phyloP scores from a whole-genome alignment of 2,329 filamentous ascomycete species.

The Pseudogymnoascus sp. region DNA sequence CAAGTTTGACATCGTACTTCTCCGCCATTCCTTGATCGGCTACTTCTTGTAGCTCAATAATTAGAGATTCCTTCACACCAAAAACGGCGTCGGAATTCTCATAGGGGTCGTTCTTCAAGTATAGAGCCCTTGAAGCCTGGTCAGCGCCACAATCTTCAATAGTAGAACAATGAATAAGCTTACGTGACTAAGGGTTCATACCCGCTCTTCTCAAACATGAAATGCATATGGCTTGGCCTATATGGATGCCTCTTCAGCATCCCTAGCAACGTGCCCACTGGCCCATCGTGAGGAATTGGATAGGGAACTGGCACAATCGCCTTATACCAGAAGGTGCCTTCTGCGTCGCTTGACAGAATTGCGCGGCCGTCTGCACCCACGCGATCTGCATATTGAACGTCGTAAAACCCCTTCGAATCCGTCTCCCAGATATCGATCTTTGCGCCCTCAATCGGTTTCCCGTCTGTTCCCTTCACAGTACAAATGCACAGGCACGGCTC shows the following conservation, averaged over 20 bases:
- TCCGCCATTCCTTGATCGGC: no score
- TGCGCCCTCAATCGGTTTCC: constrained; percentile 53
- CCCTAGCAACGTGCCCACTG: constrained; percentile 64
- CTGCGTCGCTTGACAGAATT: constrained; percentile 57
- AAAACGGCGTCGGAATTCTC: no score
- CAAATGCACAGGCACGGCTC: constrained; percentile 64
- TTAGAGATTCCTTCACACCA: no score
- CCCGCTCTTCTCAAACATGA: constrained; percentile 68
- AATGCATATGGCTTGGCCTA: constrained; percentile 72
- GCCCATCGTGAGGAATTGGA: constrained; percentile 75
- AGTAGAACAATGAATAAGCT: no score
- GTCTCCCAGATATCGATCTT: constrained; percentile 83
- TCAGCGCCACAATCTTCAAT: no score
- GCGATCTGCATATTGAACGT: constrained; percentile 64
- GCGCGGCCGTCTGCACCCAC: constrained; percentile 59
- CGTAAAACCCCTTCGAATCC: constrained; percentile 68
- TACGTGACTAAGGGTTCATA: no score
- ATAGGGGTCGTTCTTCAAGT: no score
- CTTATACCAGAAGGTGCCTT: constrained; percentile 77
- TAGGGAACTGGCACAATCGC: constrained; percentile 80
- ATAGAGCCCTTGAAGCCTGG: no score
- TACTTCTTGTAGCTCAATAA: no score
- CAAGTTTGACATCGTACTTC: no score
- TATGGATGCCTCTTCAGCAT: constrained; percentile 61
- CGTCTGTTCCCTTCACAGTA: constrained; percentile 55